Evolutionary conservation across 2,329 filamentous ascomycete genomes (phyloP).

Genomic region (Fusarium sp.): DNA sequence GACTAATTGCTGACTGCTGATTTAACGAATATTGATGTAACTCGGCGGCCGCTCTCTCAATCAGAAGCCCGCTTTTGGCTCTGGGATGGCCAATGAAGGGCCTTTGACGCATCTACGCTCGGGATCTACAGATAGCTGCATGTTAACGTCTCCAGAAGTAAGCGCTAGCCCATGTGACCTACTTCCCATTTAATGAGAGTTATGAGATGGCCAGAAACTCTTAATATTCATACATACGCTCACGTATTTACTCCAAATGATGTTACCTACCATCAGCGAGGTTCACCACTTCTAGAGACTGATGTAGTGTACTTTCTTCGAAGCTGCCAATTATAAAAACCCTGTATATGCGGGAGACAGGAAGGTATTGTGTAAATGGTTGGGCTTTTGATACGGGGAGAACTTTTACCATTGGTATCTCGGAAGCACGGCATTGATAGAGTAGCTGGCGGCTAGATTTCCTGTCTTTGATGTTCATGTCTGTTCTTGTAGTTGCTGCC

Average conservation of each 20-base stretch:
- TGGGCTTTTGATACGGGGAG: no score
- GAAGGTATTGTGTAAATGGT: no score
- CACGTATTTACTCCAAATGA: no score
- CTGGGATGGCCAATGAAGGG: background rate
- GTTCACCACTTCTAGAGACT: no score
- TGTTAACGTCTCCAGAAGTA: background rate
- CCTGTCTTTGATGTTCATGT: no score
- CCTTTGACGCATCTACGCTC: background rate
- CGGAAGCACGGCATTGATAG: no score
- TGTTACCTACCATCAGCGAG: no score
- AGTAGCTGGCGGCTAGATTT: no score
- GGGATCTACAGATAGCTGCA: background rate
- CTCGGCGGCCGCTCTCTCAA: rapidly evolving
- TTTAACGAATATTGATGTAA: background rate
- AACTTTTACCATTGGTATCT: no score
- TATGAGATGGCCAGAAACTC: no score
- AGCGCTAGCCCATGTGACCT: background rate
- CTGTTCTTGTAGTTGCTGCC: no score
- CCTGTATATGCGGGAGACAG: rapidly evolving
- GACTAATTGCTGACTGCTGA: background rate
- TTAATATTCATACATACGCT: no score
- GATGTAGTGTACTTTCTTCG: background rate
- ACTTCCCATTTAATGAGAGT: background rate
- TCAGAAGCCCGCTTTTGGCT: background rate
- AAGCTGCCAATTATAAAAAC: rapidly evolving